Evolutionary conservation across 345 rosid species (phyloP).

Genomic region (Erysimum cheiranthoides): DNA sequence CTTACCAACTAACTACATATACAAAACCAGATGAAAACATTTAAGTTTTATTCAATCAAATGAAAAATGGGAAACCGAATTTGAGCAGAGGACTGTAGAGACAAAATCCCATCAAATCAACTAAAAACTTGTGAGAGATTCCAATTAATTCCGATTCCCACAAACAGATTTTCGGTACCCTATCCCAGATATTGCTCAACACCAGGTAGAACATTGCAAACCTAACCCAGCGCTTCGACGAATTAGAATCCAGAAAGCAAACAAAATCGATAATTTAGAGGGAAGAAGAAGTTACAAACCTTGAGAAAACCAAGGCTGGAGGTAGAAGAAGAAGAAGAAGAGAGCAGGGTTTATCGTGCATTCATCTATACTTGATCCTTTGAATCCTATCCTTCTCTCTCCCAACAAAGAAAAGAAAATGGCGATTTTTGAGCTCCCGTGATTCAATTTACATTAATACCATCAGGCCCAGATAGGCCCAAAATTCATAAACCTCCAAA

Average conservation of each 20-base stretch:
- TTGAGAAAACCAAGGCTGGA: background rate
- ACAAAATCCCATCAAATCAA: background rate
- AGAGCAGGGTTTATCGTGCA: constrained; percentile 35
- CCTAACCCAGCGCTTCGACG: constrained; percentile 1
- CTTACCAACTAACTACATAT: constrained; percentile 42
- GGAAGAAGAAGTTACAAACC: constrained; percentile 22
- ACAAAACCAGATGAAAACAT: constrained; percentile 9
- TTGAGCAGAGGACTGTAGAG: background rate
- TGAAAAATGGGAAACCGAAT: background rate
- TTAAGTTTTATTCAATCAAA: background rate
- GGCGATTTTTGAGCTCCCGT: background rate
- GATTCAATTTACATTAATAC: background rate
- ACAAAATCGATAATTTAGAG: background rate
- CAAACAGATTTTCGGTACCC: background rate
- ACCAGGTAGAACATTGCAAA: constrained; percentile 19
- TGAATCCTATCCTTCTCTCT: constrained; percentile 41
- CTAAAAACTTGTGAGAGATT: background rate
- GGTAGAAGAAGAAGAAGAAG: constrained; percentile 21
- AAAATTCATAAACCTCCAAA: background rate
- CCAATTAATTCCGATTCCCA: background rate
- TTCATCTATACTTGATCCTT: constrained; percentile 26
- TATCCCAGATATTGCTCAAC: background rate
- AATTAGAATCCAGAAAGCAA: constrained; percentile 28
- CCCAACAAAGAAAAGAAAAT: background rate
- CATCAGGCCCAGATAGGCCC: constrained; percentile 41